Base-by-base conservation (phyloP, 108 stramenopile species). In the Epithemia pelagica region DNA sequence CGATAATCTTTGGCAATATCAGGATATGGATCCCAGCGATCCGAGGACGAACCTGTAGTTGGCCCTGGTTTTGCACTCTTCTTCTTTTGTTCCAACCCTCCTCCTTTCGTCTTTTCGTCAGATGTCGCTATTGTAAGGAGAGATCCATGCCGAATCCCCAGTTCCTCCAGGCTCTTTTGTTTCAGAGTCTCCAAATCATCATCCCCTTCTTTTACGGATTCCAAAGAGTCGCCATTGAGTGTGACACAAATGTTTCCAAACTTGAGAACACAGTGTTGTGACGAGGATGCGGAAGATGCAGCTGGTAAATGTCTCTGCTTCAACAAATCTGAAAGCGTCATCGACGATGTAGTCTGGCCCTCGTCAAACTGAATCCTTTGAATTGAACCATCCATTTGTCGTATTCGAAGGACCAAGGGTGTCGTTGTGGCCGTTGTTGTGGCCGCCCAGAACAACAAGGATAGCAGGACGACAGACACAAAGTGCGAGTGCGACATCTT, bases 1-100 rank as follows among this genome's bases (percentile, higher is more conserved):
- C 68, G 72, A 61, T 84, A 84, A 54, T 88, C 79, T 78, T 87
- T 93, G 64, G 89, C 92, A 7, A 93, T 68, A 31, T 88, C 86
- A 8, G 92, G 92, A 61, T 86, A 93, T 18, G 92, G 92, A 74
- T 90, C 74, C 77, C 77, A 93, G 18, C 77, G 54, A 29, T 73
- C 65, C 28, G 30, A 46, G 24, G 54, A 32, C 18, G 68, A 2
- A 1, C 7, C 26, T 5, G 25, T 59, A 28, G 62, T 29, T 52
- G 28, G 20, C 30, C 52, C 18, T 46, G 24, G 28, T 64, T 55
- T 22, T 62, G 61, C 21, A 57, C 28, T 61, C 68, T 63, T 64
- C 32, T 68, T 62, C 61, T 18, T 30, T 15, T 19, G 27, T 1
- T 67, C 25, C 52, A 28, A 30, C 59, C 57, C 15, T 22, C 54